Conservation (phyloP, 192 early-diverging fungal genomes). For the Geosiphon pyriformis region DNA sequence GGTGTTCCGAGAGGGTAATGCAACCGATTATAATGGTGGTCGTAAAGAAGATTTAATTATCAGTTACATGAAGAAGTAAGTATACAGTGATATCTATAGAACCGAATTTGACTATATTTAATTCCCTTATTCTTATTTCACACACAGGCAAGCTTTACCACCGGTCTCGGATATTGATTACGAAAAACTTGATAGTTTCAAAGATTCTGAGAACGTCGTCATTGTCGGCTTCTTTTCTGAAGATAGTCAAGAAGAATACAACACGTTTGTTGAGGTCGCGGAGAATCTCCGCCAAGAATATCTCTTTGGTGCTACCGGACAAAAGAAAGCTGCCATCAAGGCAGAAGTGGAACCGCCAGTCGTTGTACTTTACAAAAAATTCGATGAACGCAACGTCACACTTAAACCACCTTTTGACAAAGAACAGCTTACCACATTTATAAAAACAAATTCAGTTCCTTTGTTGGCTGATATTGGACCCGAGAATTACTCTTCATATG, state of each 20-base stretch:
- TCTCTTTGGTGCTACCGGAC: constrained; percentile 74
- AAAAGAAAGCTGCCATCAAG: constrained; percentile 50
- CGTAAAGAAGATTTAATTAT: constrained; percentile 86
- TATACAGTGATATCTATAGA: too few relatives aligned
- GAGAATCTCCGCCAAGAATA: constrained; percentile 80
- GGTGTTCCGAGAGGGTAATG: constrained; percentile 70
- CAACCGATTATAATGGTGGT: constrained; percentile 76
- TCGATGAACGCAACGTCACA: constrained; percentile 80
- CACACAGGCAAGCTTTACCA: constrained; percentile 69
- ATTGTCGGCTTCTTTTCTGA: constrained; percentile 77
- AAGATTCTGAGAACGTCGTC: constrained; percentile 81
- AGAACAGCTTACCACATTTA: constrained; percentile 57
- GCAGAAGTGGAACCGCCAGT: constrained; percentile 53
- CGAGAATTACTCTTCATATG: constrained; percentile 84
- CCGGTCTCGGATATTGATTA: constrained; percentile 65
- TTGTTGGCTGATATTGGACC: constrained; percentile 86
- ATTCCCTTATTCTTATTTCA: too few relatives aligned
- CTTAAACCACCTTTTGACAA: constrained; percentile 56
- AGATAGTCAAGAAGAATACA: constrained; percentile 58
- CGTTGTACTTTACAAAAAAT: constrained; percentile 84
- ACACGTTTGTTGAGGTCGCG: constrained; percentile 62
- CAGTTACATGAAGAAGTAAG: constrained; percentile 88
- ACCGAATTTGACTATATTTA: too few relatives aligned
- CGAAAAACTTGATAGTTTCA: constrained; percentile 70
- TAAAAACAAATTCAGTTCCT: constrained; percentile 78